Percentiles rank a stretch among this genome's conserved stretches.
These are phyloP conservation scores for Naganishia antarctica DNA, from an alignment of 768 basidiomycete genomes.

Conservation along the genomic window DNA sequence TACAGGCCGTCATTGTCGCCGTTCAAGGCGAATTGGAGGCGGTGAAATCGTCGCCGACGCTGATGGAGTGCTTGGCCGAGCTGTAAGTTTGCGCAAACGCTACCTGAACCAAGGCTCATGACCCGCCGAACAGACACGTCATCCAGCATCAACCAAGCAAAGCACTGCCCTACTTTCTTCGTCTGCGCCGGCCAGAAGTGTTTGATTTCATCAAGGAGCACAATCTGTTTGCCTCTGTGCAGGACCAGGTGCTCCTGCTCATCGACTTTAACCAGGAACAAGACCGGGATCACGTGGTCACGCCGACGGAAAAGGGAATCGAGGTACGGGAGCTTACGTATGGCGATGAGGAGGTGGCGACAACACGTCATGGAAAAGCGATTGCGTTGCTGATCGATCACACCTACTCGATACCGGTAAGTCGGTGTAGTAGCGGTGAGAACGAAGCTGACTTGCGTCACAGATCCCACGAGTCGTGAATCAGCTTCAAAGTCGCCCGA, in stretches of 20 bases:
- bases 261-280: constrained; percentile 93
- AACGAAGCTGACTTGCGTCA: constrained; percentile 9
- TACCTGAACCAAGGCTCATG: not conserved
- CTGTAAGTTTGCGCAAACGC: constrained; percentile 55
- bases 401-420: constrained; percentile 88
- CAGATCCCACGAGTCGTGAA: constrained; percentile 83
- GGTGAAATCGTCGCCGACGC: constrained; percentile 55
- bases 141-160: constrained; percentile 88
- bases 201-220: constrained; percentile 90
- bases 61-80: constrained; percentile 95
- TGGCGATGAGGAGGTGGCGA: constrained; percentile 7
- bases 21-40: constrained; percentile 74
- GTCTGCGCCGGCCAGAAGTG: constrained; percentile 78
- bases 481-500: constrained; percentile 69
- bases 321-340: not conserved
- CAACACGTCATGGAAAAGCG: constrained; percentile 61
- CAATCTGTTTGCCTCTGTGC: constrained; percentile 89
- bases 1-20: constrained; percentile 79
- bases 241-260: constrained; percentile 83
- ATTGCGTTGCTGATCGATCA: constrained; percentile 86
- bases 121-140: constrained; percentile 58
- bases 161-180: constrained; percentile 82
- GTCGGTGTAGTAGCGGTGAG: constrained; percentile 37
- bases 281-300: no score
- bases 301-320: constrained; percentile 16